Percentiles rank a stretch among this genome's conserved stretches.
These are phyloP conservation scores for Pelargonium cotyledonis DNA, from an alignment of 441 rosid species.

Conservation along the genomic window DNA sequence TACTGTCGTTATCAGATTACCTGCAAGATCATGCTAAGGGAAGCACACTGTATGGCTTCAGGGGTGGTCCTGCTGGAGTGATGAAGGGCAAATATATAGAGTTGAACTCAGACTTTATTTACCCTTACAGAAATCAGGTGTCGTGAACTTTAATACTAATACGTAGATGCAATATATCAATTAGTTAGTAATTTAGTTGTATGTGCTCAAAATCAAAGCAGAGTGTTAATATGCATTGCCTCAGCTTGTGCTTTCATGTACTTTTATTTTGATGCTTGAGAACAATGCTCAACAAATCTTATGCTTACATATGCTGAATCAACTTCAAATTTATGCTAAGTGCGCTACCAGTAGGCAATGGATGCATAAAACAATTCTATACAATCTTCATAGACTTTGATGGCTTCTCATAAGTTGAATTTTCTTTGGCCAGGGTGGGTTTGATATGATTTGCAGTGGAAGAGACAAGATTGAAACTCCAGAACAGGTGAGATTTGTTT, in stretches of 20 bases:
- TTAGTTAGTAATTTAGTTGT: background rate
- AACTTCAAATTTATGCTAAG: no score
- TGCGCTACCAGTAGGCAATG: no score
- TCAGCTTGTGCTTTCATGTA: background rate
- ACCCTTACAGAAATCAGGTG: conserved; percentile 92
- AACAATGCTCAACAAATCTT: no score
- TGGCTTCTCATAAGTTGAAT: background rate
- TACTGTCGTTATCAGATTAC: conserved; percentile 49
- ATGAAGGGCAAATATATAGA: conserved; percentile 92
- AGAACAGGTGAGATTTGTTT: conserved; percentile 63
- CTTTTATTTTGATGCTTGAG: no score
- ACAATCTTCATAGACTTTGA: background rate
- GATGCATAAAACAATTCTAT: background rate
- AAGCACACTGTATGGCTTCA: conserved; percentile 75
- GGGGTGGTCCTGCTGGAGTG: conserved; percentile 98
- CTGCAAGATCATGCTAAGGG: conserved; percentile 79
- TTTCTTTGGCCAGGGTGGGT: conserved; percentile 65
- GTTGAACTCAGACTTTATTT: conserved; percentile 60
- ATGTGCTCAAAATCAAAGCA: no score
- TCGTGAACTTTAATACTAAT: background rate
- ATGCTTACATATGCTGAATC: no score
- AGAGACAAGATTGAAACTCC: conserved; percentile 99
- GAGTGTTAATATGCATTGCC: background rate
- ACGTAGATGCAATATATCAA: background rate
- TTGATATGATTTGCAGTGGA: conserved; percentile 99